These are phyloP conservation scores for Spergularia marina DNA, from an alignment of 148 eudicot genomes.

Conservation along the genomic window DNA sequence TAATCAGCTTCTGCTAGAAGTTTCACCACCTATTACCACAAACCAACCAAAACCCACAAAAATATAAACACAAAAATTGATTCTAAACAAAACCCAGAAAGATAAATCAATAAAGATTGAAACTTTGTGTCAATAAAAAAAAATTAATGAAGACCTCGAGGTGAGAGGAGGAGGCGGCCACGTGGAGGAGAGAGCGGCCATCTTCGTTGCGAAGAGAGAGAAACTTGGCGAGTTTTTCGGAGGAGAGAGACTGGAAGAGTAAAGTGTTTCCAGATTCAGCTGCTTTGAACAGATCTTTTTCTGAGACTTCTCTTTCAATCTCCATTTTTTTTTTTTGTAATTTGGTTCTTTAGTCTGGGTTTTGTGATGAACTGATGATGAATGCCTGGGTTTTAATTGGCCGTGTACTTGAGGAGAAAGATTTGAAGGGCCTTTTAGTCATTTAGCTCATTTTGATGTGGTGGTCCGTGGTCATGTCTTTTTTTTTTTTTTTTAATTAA, in stretches of 20 bases:
- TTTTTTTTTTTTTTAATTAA: too few species aligned
- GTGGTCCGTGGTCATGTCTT: too few species aligned
- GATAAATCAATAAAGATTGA: neutral
- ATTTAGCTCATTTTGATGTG: too few species aligned
- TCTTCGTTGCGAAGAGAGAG: slow-evolving; percentile 85
- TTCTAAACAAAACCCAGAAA: neutral
- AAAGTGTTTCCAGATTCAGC: slow-evolving; percentile 69
- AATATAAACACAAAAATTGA: neutral
- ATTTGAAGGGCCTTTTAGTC: too few species aligned
- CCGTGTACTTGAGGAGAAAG: too few species aligned
- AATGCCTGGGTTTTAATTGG: too few species aligned
- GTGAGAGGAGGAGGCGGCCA: slow-evolving; percentile 60
- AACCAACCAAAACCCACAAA: neutral
- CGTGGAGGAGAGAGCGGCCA: slow-evolving; percentile 84
- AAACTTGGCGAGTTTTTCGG: slow-evolving; percentile 38
- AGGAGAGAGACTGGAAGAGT: slow-evolving; percentile 54
- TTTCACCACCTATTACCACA: slow-evolving; percentile 54
- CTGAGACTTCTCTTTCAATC: slow-evolving; percentile 43
- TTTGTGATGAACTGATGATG: too few species aligned
- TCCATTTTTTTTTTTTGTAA: slow-evolving; percentile 20
- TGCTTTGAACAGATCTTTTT: slow-evolving; percentile 62
- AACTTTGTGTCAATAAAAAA: neutral
- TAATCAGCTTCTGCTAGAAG: slow-evolving; percentile 58
- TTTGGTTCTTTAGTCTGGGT: neutral
- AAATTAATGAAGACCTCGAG: slow-evolving; percentile 36